These are phyloP conservation scores for Amauroascus niger DNA, from an alignment of 2,329 filamentous ascomycete species.

Conservation along the genomic window DNA sequence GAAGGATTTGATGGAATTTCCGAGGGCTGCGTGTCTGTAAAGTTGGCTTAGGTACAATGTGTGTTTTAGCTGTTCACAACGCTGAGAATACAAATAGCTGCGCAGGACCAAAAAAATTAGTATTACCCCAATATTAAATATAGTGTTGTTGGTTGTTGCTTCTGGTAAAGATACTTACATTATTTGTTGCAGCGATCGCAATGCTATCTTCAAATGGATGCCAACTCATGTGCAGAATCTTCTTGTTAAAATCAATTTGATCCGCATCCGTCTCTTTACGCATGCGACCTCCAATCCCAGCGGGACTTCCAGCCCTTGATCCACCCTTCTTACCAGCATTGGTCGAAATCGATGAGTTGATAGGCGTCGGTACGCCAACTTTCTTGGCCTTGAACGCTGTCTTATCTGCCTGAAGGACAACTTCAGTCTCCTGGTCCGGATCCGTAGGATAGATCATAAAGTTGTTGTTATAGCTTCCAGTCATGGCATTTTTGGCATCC, in stretches of 20 bases:
- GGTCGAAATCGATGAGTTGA: slow-evolving; percentile 62
- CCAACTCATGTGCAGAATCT: slow-evolving; percentile 99
- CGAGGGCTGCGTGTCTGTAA: background rate
- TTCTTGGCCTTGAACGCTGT: slow-evolving; percentile 99
- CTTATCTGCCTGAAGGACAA: slow-evolving; percentile 95
- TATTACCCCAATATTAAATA: background rate
- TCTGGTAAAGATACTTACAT: slow-evolving; percentile 57
- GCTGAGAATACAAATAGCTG: slow-evolving; percentile 72
- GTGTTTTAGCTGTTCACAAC: slow-evolving; percentile 42
- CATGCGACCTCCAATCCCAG: slow-evolving; percentile 84
- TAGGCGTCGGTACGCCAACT: slow-evolving; percentile 92
- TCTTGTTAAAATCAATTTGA: slow-evolving; percentile 99
- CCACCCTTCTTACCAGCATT: slow-evolving; percentile 76
- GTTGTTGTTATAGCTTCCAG: slow-evolving; percentile 99
- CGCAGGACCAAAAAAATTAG: slow-evolving; percentile 16
- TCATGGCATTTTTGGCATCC: slow-evolving; percentile 98
- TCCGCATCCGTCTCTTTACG: slow-evolving; percentile 98
- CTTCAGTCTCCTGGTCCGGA: slow-evolving; percentile 89
- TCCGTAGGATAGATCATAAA: slow-evolving; percentile 99
- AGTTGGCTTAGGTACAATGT: slow-evolving; percentile 5
- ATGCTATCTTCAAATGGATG: slow-evolving; percentile 99
- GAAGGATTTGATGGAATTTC: slow-evolving; percentile 6
- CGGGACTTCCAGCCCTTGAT: slow-evolving; percentile 80
- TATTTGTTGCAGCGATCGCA: slow-evolving; percentile 97
- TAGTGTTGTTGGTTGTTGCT: background rate